These are phyloP conservation scores for Coelastrella sp. DNA, from an alignment of 139 green algal species.

Conservation along the genomic window DNA sequence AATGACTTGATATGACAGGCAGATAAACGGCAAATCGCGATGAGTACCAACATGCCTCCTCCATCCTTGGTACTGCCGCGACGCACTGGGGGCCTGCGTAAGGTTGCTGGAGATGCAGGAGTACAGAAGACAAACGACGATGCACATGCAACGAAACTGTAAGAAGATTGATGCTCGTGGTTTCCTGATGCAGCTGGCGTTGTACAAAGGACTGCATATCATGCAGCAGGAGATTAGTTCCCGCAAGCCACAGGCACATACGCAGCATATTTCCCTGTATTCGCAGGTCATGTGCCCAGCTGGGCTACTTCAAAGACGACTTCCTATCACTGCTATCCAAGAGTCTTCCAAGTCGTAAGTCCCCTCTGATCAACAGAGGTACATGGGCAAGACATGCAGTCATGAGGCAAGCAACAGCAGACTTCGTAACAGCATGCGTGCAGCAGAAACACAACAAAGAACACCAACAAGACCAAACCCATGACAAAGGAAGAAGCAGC, in stretches of 20 bases:
- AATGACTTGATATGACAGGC: not conserved
- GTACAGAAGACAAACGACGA: constrained; percentile 92
- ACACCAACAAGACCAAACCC: constrained; percentile 23
- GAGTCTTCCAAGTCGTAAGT: constrained; percentile 60
- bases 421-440: constrained; percentile 66
- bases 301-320: constrained; percentile 89
- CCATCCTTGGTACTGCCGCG: not conserved
- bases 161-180: constrained; percentile 19
- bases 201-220: no score
- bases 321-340: constrained; percentile 88
- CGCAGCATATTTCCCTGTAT: no score
- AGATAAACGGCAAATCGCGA: not conserved
- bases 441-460: constrained; percentile 1
- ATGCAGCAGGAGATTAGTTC: no score
- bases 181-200: not conserved
- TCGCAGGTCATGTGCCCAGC: constrained; percentile 81
- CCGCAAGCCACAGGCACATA: no score
- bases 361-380: constrained; percentile 89
- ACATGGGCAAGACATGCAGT: constrained; percentile 83
- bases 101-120: constrained; percentile 50
- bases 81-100: constrained; percentile 8
- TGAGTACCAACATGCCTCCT: not conserved
- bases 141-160: constrained; percentile 90
- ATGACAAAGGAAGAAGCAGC: no score
- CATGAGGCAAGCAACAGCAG: constrained; percentile 67